Evolutionary conservation across 2,329 filamentous ascomycete genomes (phyloP), one percentile per base, ranked within the genome.

Genomic region (Fusarium sambucinum): DNA sequence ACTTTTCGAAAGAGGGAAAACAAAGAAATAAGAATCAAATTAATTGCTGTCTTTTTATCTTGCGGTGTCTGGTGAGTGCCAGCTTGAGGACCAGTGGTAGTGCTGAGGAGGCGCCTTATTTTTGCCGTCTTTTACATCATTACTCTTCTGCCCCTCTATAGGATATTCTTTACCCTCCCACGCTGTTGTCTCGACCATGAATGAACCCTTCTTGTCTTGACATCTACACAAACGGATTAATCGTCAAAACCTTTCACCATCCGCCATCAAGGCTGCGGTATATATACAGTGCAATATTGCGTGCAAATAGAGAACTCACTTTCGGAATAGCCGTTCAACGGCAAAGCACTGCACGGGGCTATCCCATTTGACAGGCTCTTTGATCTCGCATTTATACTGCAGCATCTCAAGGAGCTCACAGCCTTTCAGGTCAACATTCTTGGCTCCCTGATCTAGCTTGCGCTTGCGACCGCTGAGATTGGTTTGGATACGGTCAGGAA

Each of bases 111-210:
- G 37, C 9, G 66, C 52, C 37, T 68, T 63, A 47, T 56, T 51
- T 32, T 63, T 54, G 61, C 55, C 59, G 50, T 67, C 68, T 55
- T 58, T 66, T 45, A 54, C 61, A 37, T 38, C 50, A 47, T 60
- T 69, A 45, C 42, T 69, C 35, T 57, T 57, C 33, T 55, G 47
- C 25, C 54, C 48, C 25, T 35, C 45, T 10, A 10, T 25, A 48
- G 48, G 46, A 66, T 67, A 69, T 45, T 68, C 69, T 61, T 74
- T 75, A 62, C 77, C 81, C 77, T 90, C 87, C 88, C 87, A 90
- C 42, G 83, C 82, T 14, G 88, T 90, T 25, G 88, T 90, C 78
- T 90, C 88, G 42, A 89, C 85, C 75, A 81, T 84, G 70, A 90
- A 90, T 10, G 60, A 79, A 6, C 85, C 86, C 16, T 86, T 85